These are phyloP conservation scores for Parafenestella ontariensis DNA, from an alignment of 2,329 filamentous ascomycete genomes.

Conservation along the genomic window DNA sequence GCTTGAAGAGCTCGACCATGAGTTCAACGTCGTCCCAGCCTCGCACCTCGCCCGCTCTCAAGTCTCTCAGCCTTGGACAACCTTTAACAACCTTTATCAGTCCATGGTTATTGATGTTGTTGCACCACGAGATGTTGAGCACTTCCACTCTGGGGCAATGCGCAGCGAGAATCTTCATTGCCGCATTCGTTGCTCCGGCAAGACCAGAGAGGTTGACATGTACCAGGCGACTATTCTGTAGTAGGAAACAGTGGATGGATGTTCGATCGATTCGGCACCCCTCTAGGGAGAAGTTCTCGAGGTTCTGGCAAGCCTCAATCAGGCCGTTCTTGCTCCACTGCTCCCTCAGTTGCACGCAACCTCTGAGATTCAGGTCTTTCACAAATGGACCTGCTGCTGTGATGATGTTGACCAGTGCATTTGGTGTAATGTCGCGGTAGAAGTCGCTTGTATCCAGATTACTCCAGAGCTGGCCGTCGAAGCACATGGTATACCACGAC, in stretches of 20 bases:
- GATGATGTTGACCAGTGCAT: constrained; percentile 85
- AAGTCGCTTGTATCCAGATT: constrained; percentile 83
- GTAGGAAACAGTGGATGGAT: constrained; percentile 77
- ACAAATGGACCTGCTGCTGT: constrained; percentile 86
- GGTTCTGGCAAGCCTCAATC: constrained; percentile 83
- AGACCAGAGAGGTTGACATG: constrained; percentile 88
- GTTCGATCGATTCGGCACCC: constrained; percentile 85
- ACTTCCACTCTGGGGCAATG: constrained; percentile 82
- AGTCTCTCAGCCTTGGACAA: constrained; percentile 76
- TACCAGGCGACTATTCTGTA: constrained; percentile 79
- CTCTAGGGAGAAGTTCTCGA: constrained; percentile 87
- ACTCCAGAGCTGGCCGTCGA: constrained; percentile 93
- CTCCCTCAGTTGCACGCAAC: constrained; percentile 87
- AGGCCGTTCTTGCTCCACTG: constrained; percentile 79
- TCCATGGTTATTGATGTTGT: constrained; percentile 79
- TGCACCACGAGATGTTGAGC: constrained; percentile 93
- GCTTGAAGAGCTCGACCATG: constrained; percentile 75
- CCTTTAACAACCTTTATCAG: constrained; percentile 74
- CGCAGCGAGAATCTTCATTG: constrained; percentile 84
- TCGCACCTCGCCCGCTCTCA: constrained; percentile 80
- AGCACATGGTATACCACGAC: constrained; percentile 81
- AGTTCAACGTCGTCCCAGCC: constrained; percentile 79
- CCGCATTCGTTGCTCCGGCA: constrained; percentile 77
- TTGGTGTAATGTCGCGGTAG: constrained; percentile 84
- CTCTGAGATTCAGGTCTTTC: constrained; percentile 85